Evolutionary conservation across 2,329 filamentous ascomycete genomes (phyloP).

Genomic region (Cercospora janseana): DNA sequence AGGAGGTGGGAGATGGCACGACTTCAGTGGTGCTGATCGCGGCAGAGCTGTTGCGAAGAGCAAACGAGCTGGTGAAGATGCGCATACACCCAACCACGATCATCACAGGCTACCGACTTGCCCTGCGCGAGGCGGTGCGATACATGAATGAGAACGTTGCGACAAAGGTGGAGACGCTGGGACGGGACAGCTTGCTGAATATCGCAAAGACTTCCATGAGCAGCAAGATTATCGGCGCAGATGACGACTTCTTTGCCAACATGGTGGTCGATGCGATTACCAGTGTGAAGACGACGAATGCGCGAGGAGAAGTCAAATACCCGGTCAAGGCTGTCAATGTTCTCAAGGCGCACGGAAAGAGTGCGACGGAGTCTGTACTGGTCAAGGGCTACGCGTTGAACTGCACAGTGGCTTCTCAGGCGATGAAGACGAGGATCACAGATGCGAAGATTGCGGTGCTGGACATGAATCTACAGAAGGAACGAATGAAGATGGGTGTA

Average conservation of each 20-base stretch:
- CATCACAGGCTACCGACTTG: slow-evolving; percentile 95
- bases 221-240: slow-evolving; percentile 94
- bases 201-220: slow-evolving; percentile 99
- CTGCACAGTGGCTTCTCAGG: slow-evolving; percentile 97
- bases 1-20: slow-evolving; percentile 97
- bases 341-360: slow-evolving; percentile 96
- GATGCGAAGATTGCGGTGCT: slow-evolving; percentile 96
- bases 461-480: slow-evolving; percentile 98
- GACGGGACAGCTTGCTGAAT: slow-evolving; percentile 83
- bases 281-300: slow-evolving; percentile 90
- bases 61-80: slow-evolving; percentile 99
- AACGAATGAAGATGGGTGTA: slow-evolving; percentile 97
- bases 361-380: slow-evolving; percentile 78
- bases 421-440: slow-evolving; percentile 87
- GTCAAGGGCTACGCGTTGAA: slow-evolving; percentile 97
- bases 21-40: slow-evolving; percentile 97
- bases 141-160: slow-evolving; percentile 99
- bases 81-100: slow-evolving; percentile 99
- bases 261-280: slow-evolving; percentile 97
- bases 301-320: slow-evolving; percentile 88
- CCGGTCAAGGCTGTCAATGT: slow-evolving; percentile 99
- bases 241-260: slow-evolving; percentile 94
- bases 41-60: slow-evolving; percentile 86
- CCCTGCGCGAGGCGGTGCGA: slow-evolving; percentile 91
- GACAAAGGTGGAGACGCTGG: slow-evolving; percentile 89